Base-by-base conservation (phyloP, 1,284 basidiomycete species). In the Dichomitus squalens region DNA sequence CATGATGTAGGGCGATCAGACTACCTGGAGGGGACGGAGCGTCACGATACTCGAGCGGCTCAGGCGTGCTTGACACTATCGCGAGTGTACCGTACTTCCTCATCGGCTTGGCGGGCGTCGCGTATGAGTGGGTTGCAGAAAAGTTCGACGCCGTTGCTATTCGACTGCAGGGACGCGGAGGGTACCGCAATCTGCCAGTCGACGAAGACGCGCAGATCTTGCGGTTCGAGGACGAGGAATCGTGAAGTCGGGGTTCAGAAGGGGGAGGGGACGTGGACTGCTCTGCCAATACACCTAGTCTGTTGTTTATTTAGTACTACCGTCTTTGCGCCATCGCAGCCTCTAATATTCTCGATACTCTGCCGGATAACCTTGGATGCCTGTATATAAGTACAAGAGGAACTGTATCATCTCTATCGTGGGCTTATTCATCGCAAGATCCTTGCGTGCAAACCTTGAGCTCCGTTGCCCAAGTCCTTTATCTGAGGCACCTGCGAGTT, bases 161-260 rank as follows among this genome's bases (percentile, higher is more conserved):
- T 65, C 75, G 79, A 11, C 61, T 79, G 18, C 76, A 85, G 52
- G 75, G 83, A 39, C 76, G 86, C 49, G 74, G 83, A 38, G 91
- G 91, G n/a, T 96, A 96, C 70, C 80, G 93, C 65, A 82, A 88
- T 64, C 72, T 96, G 34, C 86, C 92, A 1, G 84, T 94, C 54
- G 93, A 96, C 70, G 93, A 95, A 70, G 93, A 96, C 75, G 93
- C 92, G 54, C 90, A 92, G 75, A 83, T 92, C 56, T 72, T 93
- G 56, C 77, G 85, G 49, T 93, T 93, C 68, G 90, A 91, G 66
- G 90, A 93, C 66, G 91, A 93, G 68, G 88, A 90, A 39, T 84
- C 29, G 27, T 47, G 44, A 47, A 14, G 41, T 18, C 6, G 41
- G 16, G 1, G 23, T 33, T 7, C 8, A 43, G 16, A 16, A 43